Percentiles rank a stretch among this genome's conserved stretches.
Conservation (phyloP, 1,139 yeast genomes). For the Geotrichum klebahnii region DNA sequence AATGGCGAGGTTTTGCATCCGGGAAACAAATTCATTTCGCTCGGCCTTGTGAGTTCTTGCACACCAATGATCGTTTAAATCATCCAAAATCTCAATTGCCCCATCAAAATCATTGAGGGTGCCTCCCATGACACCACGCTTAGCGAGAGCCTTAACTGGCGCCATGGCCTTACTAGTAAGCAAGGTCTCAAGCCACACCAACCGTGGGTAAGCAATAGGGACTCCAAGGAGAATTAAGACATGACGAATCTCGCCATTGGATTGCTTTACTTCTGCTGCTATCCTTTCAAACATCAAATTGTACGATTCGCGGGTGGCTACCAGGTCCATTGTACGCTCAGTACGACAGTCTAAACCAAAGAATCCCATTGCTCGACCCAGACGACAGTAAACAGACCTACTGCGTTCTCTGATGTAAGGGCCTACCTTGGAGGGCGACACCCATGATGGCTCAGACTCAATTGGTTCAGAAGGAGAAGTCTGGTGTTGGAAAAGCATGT, state of each 20-base stretch:
- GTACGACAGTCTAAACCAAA: slow-evolving; percentile 89
- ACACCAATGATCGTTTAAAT: slow-evolving; percentile 95
- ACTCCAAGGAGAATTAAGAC: slow-evolving; percentile 81
- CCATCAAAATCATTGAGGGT: slow-evolving; percentile 89
- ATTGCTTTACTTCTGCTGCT: slow-evolving; percentile 47
- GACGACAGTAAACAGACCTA: slow-evolving; percentile 63
- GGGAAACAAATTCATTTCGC: slow-evolving; percentile 58
- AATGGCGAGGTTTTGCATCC: slow-evolving; percentile 61
- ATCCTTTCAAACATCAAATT: slow-evolving; percentile 57
- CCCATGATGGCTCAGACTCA: slow-evolving; percentile 37
- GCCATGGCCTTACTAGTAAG: slow-evolving; percentile 52
- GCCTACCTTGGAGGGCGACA: slow-evolving; percentile 45
- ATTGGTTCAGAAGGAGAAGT: slow-evolving; percentile 30
- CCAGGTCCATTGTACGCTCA: slow-evolving; percentile 63
- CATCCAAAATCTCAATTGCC: slow-evolving; percentile 82
- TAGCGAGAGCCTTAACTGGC: slow-evolving; percentile 67
- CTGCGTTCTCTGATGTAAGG: slow-evolving; percentile 62
- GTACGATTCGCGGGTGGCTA: slow-evolving; percentile 59
- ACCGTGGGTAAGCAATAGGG: slow-evolving; percentile 88
- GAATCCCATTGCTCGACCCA: slow-evolving; percentile 70
- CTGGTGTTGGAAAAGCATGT: slow-evolving; percentile 80
- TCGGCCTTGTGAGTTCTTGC: slow-evolving; percentile 76
- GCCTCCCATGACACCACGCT: slow-evolving; percentile 64
- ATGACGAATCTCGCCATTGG: slow-evolving; percentile 63
- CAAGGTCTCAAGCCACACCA: slow-evolving; percentile 81